phyloP scores from a whole-genome alignment of 768 basidiomycete genomes.

The Podaxis pistillaris region DNA sequence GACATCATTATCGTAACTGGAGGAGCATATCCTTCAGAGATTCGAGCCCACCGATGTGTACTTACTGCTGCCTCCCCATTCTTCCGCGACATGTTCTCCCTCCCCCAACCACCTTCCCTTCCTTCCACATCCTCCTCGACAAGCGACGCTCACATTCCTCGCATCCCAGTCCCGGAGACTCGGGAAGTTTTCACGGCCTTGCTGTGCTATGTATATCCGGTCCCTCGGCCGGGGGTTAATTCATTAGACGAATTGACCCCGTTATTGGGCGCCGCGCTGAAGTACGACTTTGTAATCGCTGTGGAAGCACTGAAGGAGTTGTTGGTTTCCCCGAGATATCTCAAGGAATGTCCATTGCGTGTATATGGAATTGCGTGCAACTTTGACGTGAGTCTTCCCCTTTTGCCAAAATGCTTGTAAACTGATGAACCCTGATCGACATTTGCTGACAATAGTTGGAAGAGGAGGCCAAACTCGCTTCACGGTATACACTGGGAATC shows the following conservation, averaged over 20 bases:
- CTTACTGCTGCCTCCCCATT: slow-evolving; percentile 65
- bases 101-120: slow-evolving; percentile 46
- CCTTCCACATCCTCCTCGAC: slow-evolving; percentile 36
- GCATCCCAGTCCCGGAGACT: slow-evolving; percentile 57
- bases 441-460: slow-evolving; percentile 34
- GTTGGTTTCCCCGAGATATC: slow-evolving; percentile 52
- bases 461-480: slow-evolving; percentile 61
- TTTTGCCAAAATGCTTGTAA: neutral
- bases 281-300: slow-evolving; percentile 59
- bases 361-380: slow-evolving; percentile 73
- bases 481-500: slow-evolving; percentile 51
- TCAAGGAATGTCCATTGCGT: slow-evolving; percentile 51
- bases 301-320: slow-evolving; percentile 45
- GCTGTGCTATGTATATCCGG: slow-evolving; percentile 62
- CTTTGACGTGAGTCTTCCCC: slow-evolving; percentile 34
- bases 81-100: slow-evolving; percentile 65
- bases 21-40: slow-evolving; percentile 37
- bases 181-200: slow-evolving; percentile 44
- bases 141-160: slow-evolving; percentile 30
- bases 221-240: slow-evolving; percentile 49
- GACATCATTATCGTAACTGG: slow-evolving; percentile 54
- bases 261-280: slow-evolving; percentile 52
- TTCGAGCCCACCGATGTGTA: slow-evolving; percentile 61
- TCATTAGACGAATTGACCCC: slow-evolving; percentile 53
- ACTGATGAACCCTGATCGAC: neutral